Evolutionary conservation across 192 early-diverging fungal genomes (phyloP), one percentile per base, ranked within the genome.

Genomic region (Hyaloraphidium curvatum): DNA sequence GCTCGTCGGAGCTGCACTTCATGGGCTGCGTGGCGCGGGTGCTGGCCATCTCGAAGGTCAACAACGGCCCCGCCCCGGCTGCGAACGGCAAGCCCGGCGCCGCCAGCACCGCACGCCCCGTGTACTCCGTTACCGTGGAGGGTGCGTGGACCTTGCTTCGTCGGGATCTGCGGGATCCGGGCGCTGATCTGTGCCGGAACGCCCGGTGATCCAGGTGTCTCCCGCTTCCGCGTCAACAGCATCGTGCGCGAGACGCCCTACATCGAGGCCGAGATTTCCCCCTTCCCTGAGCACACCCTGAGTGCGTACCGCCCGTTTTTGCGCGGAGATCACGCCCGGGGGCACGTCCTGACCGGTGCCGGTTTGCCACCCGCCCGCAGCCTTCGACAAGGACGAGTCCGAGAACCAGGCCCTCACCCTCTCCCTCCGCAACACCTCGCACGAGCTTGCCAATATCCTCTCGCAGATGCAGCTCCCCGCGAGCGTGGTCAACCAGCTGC

Each of bases 51-150:
- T 25, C 14, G 23, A 48, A 48, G 43, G 43, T 48, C 7, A 14
- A 48, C 17, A 4, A 14, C 43, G 25, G 4, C 19, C 14, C 7
- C 4, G 7, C 14, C 14, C 43, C 5, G 43, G 17, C 5, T 30
- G 50, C 29, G 19, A 56, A 54, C 33, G 63, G 57, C 59, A 61
- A 31, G 11, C 17, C 65, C 2, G 33, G 17, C 28, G 60, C 62
- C 17, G 27, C 53, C 14, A 55, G 41, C 25, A 30, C 50, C 21
- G 37, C 57, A 1, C 50, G 58, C 19, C 50, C 53, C 0, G 53
- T 17, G 4, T 83, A 81, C 55, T 55, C 64, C 7, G 75, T 80
- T 1, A 72, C 78, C 52, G 64, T 83, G 3, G 83, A 86, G 70
- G 83, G 83, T 62, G 35, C 52, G 19, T 19, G 17, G 28, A 5